Conservation (phyloP, 306 rosid species). For the Pyrus communis region DNA sequence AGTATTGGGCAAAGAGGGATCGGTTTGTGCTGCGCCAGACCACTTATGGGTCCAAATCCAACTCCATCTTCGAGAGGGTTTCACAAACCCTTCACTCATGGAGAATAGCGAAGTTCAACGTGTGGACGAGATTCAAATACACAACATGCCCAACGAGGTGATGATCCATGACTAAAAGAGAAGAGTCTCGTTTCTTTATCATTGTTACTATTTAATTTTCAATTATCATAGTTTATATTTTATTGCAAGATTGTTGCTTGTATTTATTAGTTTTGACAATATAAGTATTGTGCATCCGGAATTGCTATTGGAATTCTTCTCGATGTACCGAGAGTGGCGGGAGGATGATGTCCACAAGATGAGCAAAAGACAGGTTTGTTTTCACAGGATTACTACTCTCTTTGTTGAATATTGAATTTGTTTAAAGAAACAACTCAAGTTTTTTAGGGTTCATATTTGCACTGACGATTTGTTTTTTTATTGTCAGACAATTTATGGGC, state of each 20-base stretch:
- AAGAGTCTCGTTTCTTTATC: no score
- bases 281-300: constrained; percentile 67
- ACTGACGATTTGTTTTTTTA: neutral
- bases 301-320: constrained; percentile 77
- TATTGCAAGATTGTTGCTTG: neutral
- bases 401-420: neutral
- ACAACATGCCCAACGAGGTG: no score
- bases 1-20: no score
- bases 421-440: neutral
- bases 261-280: neutral
- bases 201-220: no score
- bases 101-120: no score
- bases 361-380: constrained; percentile 68
- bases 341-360: constrained; percentile 56
- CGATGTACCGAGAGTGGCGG: constrained; percentile 71
- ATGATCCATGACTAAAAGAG: no score
- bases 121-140: no score
- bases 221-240: no score
- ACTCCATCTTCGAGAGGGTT: no score
- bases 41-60: no score
- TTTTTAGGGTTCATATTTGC: neutral
- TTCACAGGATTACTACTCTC: neutral
- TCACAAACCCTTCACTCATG: no score
- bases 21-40: no score
- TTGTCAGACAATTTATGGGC: neutral